These are phyloP conservation scores for Pseudonitzschia multiseries DNA, from an alignment of 108 stramenopile genomes.

Conservation along the genomic window DNA sequence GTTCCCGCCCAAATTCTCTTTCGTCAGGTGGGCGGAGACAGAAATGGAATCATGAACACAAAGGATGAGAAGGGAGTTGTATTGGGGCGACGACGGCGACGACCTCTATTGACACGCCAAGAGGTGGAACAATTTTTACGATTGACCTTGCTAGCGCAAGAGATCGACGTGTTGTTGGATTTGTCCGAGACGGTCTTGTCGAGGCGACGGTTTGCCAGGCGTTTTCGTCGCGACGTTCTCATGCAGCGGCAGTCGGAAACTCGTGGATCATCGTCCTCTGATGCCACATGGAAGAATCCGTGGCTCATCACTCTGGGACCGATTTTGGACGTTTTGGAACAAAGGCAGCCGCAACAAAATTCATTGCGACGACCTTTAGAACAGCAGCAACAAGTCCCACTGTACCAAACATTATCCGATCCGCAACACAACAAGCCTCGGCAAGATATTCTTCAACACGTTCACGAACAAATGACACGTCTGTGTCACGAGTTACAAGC, in stretches of 20 bases:
- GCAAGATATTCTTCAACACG: background rate
- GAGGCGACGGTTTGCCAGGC: constrained; percentile 2
- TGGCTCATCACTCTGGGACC: constrained; percentile 10
- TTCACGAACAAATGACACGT: constrained; percentile 7
- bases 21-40: constrained; percentile 16
- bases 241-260: background rate
- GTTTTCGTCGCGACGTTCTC: background rate
- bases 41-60: background rate
- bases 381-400: background rate
- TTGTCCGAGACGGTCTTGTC: constrained; percentile 15
- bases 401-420: background rate
- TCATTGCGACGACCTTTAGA: background rate
- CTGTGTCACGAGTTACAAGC: background rate
- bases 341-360: background rate
- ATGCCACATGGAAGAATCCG: constrained; percentile 12
- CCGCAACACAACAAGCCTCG: background rate
- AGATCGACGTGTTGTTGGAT: constrained; percentile 31
- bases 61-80: background rate
- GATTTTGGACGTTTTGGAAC: constrained; percentile 13
- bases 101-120: constrained; percentile 30
- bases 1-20: constrained; percentile 34
- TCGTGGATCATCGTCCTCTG: background rate
- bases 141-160: constrained; percentile 31
- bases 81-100: background rate
- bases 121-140: constrained; percentile 38